Base-by-base conservation (phyloP, 495 filamentous ascomycete genomes). In the Neurospora sp. region DNA sequence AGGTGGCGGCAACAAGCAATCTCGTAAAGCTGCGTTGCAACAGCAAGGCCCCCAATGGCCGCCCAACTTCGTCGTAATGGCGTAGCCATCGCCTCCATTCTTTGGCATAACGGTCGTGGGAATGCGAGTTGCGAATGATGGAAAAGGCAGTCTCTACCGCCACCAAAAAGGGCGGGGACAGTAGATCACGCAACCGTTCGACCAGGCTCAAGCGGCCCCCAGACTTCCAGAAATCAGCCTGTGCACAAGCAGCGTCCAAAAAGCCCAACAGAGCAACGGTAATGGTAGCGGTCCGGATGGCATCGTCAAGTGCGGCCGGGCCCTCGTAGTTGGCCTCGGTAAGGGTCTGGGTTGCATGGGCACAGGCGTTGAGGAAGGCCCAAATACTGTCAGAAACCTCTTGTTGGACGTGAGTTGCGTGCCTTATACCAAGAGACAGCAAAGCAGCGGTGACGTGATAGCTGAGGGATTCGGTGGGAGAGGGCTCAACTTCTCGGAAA, bases 31-130 rank as follows among this genome's bases (percentile, higher is more conserved):
- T 92, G 77, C 92, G 89, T 79, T 94, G 93, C 18, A 99, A 81
- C 9, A 98, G 84, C 92, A 97, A 94, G n/a, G 94, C 93, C 5
- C 96, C 94, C 39, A 98, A 81, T 3, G 96, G 94, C 18, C 92
- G 89, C 14, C 92, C 92, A 72, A 88, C 85, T 10, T 88, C 87
- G 37, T 94, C 89, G 80, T 99, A 98, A 66, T 92, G 90, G n/a
- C 90, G 90, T 20, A 91, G 83, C 81, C 90, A 94, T 74, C 88
- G 88, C 79, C 90, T 95, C 96, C 96, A 99, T 70, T 94, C 90
- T 73, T 84, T 88, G 20, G 85, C 78, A 70, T 83, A 75, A 38
- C 83, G 84, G 69, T 89, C 86, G 16, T 83, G 81, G 35, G 81
- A 78, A 48, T 92, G 84, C 0, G 84, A 83, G 75, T 86, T 87